Conservation (phyloP, 1,284 basidiomycete genomes). For the Cutaneotrichosporon spelunceum region DNA sequence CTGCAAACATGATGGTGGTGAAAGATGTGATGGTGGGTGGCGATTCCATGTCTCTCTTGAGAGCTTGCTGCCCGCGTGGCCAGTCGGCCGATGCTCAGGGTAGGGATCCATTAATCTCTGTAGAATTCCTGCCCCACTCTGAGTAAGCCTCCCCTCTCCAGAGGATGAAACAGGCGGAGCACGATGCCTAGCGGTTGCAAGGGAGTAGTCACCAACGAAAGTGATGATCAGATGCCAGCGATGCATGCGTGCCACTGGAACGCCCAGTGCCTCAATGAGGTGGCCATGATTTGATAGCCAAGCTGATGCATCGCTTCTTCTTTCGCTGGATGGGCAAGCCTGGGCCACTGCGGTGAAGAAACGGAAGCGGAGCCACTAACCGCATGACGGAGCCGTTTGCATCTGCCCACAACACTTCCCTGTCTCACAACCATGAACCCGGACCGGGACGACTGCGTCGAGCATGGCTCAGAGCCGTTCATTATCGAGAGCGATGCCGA, state of each 20-base stretch:
- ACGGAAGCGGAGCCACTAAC: neutral
- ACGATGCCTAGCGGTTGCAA: too few relatives aligned
- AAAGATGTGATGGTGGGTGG: conserved; percentile 6
- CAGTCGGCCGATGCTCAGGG: neutral
- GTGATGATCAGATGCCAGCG: too few relatives aligned
- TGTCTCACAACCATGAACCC: neutral
- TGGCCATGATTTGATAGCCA: too few relatives aligned
- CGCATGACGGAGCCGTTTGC: neutral
- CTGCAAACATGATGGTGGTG: conserved; percentile 10
- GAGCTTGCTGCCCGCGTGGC: neutral
- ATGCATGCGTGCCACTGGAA: too few relatives aligned
- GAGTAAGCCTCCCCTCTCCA: neutral
- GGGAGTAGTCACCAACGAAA: too few relatives aligned
- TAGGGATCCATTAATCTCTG: neutral
- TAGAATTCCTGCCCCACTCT: neutral
- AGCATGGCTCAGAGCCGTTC: conserved; percentile 15
- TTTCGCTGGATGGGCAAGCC: neutral
- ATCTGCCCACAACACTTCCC: neutral
- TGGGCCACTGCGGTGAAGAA: neutral
- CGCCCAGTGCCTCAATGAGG: too few relatives aligned
- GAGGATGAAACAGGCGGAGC: too few relatives aligned
- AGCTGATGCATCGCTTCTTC: too few relatives aligned
- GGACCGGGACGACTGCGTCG: conserved; percentile 9
- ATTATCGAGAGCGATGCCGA: conserved; percentile 19
- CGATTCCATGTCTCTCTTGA: neutral